Evolutionary conservation across 306 rosid genomes (phyloP), one percentile per base, ranked within the genome.

Genomic region (Geum urbanum): DNA sequence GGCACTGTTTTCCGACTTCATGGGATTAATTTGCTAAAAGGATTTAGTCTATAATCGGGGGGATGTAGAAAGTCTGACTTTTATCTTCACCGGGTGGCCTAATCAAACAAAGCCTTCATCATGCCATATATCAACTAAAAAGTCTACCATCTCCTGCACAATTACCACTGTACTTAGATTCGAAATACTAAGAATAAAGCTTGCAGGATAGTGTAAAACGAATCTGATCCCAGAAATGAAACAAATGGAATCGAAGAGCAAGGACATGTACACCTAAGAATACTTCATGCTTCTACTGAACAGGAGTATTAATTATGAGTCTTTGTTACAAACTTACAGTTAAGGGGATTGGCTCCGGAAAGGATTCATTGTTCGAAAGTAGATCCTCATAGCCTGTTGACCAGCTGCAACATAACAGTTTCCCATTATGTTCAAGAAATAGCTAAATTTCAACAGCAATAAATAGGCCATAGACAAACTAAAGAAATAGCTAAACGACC

Each of bases 91-190:
- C 68, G 50, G 51, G 19, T 9, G 27, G 67, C 64, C 82, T 82
- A 91, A 76, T 94, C 99, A 65, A 79, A 85, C 76, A 83, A 72
- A n/a, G 68, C 88, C 96, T 59, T 94, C 99, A 9, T 88, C 97
- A 51, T 53, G 78, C 99, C 99, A 94, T 75, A 91, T 86, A 82
- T 94, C 97, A 70, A 88, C 99, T 76, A 91, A 79, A 78, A 88
- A 94, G 79, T 94, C 99, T 77, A 94, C 99, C 99, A 91, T 94
- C 75, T 94, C 99, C 99, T 94, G 95, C 88, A 80, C 40, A 9
- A 69, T 32, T 57, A 78, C 71, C 76, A 51, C 46, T 58, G 37
- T 24, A 77, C 67, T 73, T 41, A 24, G 75, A 67, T 51, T 76
- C 51, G 65, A 56, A 58, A 4, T 59, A 51, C 39, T 19, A 44